Conservation (phyloP, 208 protist genomes). For the Leptomonas pyrrhocoris region DNA sequence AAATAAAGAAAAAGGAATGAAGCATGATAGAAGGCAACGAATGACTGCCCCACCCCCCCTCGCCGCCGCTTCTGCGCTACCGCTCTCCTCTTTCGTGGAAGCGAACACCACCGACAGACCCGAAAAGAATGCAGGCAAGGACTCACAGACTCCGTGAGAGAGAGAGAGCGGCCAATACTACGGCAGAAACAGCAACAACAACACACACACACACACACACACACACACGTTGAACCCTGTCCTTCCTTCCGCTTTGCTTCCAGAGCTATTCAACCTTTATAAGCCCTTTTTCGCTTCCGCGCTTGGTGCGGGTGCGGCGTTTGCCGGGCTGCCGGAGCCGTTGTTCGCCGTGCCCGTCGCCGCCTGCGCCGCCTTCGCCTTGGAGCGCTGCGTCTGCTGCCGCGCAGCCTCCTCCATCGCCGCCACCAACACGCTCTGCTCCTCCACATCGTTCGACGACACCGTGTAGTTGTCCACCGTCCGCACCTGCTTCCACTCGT, state of each 20-base stretch:
- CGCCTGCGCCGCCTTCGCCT: constrained; percentile 25
- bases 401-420: constrained; percentile 50
- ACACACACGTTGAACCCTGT: no score
- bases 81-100: no score
- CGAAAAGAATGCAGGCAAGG: no score
- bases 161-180: no score
- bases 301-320: constrained; percentile 5
- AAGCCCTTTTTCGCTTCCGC: neutral
- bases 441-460: constrained; percentile 46
- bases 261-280: neutral
- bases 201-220: no score
- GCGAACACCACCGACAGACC: no score
- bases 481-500: constrained; percentile 59
- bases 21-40: no score
- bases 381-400: constrained; percentile 40
- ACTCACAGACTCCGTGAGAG: no score
- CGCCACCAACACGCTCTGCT: constrained; percentile 47
- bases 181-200: no score
- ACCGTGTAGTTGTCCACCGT: constrained; percentile 52
- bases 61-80: no score
- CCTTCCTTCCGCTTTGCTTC: neutral
- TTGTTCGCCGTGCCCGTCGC: constrained; percentile 12
- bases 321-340: constrained; percentile 19
- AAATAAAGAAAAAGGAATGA: no score
- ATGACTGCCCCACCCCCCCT: no score